Evolutionary conservation across 768 basidiomycete species (phyloP).

Genomic region (Fomitopsis serialis): DNA sequence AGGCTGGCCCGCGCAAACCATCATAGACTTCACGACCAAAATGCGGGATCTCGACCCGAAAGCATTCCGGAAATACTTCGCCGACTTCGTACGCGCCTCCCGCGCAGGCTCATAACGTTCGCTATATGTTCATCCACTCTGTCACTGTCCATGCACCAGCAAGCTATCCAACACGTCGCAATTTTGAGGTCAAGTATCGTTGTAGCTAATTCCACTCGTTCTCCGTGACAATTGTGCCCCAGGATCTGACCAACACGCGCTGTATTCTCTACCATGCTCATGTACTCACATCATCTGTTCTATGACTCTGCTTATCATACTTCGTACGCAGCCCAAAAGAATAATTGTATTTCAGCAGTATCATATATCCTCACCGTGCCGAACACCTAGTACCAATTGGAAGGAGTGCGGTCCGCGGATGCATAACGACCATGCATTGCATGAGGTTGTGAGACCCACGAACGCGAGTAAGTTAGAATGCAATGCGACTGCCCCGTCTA

Average conservation of each 20-base stretch:
- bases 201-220: background rate
- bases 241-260: background rate
- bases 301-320: background rate
- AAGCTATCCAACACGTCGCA: background rate
- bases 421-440: too few species aligned
- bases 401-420: too few species aligned
- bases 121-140: background rate
- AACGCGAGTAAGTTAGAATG: too few species aligned
- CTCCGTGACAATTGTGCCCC: background rate
- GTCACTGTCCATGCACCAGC: background rate
- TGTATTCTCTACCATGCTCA: slow-evolving; percentile 5
- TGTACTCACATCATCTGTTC: background rate
- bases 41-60: slow-evolving; percentile 71
- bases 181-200: background rate
- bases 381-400: too few species aligned
- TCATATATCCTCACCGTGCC: too few species aligned
- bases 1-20: slow-evolving; percentile 76
- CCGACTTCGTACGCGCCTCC: slow-evolving; percentile 75
- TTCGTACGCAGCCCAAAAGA: too few species aligned
- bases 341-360: too few species aligned
- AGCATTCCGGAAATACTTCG: slow-evolving; percentile 80
- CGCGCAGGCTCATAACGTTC: slow-evolving; percentile 48
- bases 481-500: too few species aligned
- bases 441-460: too few species aligned
- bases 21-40: slow-evolving; percentile 73